A percentile compares a stretch with the other conserved stretches of the same genome.
phyloP scores from a whole-genome alignment of 192 early-diverging fungal genomes.

The Coemansia sp. region DNA sequence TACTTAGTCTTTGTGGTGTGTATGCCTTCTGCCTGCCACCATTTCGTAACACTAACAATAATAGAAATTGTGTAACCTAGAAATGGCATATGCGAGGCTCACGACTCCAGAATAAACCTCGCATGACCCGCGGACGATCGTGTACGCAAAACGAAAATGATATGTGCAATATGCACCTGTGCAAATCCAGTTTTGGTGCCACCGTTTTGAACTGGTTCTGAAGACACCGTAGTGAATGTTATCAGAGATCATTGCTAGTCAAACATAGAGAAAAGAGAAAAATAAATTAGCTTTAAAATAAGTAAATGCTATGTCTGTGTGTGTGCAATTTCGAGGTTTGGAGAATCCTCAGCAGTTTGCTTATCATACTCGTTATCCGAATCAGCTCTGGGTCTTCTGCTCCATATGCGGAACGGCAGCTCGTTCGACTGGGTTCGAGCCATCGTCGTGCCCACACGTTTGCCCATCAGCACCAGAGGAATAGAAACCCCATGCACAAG shows the following conservation, averaged over 20 bases:
- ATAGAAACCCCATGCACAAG: constrained; percentile 82
- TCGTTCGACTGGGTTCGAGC: constrained; percentile 18
- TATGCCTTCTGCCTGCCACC: too few species aligned
- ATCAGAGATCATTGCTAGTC: background rate
- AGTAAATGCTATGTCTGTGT: background rate
- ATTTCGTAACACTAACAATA: too few species aligned
- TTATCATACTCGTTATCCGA: background rate
- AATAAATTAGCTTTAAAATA: background rate
- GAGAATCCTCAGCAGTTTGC: background rate
- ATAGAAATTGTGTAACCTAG: too few species aligned
- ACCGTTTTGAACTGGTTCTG: too few species aligned
- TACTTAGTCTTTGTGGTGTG: too few species aligned
- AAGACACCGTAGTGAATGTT: too few species aligned
- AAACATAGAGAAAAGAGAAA: background rate
- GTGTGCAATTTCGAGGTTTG: background rate
- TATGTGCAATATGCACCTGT: too few species aligned
- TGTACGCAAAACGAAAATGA: too few species aligned
- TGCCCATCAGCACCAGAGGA: constrained; percentile 69
- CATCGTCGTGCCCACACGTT: constrained; percentile 34
- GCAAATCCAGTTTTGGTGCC: too few species aligned
- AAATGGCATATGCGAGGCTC: too few species aligned
- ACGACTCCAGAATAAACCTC: too few species aligned
- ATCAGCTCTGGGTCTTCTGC: background rate
- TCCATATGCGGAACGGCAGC: constrained; percentile 3
- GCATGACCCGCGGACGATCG: too few species aligned